These are phyloP conservation scores for Papiliotrema fonsecae DNA, from an alignment of 1,284 basidiomycete species.

Conservation along the genomic window DNA sequence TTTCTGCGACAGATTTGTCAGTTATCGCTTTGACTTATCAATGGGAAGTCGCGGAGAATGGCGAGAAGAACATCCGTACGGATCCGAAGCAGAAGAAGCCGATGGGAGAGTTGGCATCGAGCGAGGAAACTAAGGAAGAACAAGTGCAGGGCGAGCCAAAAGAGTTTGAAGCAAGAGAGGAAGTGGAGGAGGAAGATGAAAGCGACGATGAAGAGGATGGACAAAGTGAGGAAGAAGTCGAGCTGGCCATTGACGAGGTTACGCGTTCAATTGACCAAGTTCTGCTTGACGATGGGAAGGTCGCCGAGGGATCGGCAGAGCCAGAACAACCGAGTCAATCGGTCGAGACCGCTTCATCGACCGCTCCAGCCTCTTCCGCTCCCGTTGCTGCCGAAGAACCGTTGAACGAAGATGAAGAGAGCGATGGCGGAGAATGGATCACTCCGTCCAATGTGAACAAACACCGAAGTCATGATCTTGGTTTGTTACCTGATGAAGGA, in stretches of 20 bases:
- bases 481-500: constrained; percentile 59
- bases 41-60: constrained; percentile 59
- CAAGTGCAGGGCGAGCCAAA: constrained; percentile 17
- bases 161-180: no score
- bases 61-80: constrained; percentile 51
- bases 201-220: constrained; percentile 41
- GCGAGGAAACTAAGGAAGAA: background rate
- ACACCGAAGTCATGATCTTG: constrained; percentile 84
- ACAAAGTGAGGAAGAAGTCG: constrained; percentile 19
- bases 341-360: background rate
- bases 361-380: constrained; percentile 2
- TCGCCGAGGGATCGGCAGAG: background rate
- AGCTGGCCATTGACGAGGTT: constrained; percentile 11
- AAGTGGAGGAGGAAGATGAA: constrained; percentile 48
- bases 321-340: background rate
- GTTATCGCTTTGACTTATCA: constrained; percentile 86
- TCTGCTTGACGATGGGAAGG: constrained; percentile 12
- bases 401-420: constrained; percentile 54
- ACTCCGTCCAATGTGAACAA: constrained; percentile 80
- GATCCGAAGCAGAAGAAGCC: constrained; percentile 48
- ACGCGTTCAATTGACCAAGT: constrained; percentile 59
- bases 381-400: constrained; percentile 49
- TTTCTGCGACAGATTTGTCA: constrained; percentile 86
- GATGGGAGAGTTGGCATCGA: background rate
- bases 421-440: constrained; percentile 95